These are phyloP conservation scores for Cladosporium sphaerospermum DNA, from an alignment of 2,329 filamentous ascomycete species.

Conservation along the genomic window DNA sequence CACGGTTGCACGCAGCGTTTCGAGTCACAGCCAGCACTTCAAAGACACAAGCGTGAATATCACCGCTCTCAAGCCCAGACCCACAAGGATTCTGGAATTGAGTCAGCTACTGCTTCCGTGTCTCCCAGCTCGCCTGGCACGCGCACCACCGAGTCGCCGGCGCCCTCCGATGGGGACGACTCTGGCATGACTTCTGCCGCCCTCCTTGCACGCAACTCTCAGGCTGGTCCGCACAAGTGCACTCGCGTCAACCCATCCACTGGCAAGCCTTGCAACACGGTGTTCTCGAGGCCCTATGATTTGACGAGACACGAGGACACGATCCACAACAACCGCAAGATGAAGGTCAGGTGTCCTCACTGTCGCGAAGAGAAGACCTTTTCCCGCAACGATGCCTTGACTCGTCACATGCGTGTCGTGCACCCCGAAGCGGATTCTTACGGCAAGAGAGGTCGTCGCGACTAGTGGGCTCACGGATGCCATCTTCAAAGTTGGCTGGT, in stretches of 20 bases:
- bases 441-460: slow-evolving; percentile 52
- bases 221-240: slow-evolving; percentile 89
- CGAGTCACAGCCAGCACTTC: slow-evolving; percentile 75
- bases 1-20: slow-evolving; percentile 86
- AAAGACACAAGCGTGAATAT: slow-evolving; percentile 92
- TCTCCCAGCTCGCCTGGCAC: slow-evolving; percentile 18
- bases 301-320: slow-evolving; percentile 94
- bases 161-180: slow-evolving; percentile 20
- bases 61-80: slow-evolving; percentile 59
- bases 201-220: slow-evolving; percentile 64
- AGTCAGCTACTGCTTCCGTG: slow-evolving; percentile 30
- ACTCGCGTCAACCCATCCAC: slow-evolving; percentile 91
- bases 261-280: slow-evolving; percentile 85
- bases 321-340: slow-evolving; percentile 89
- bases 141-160: slow-evolving; percentile 26
- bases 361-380: slow-evolving; percentile 98
- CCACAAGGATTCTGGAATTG: slow-evolving; percentile 24
- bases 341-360: slow-evolving; percentile 86
- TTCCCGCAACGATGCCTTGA: slow-evolving; percentile 88
- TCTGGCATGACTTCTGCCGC: slow-evolving; percentile 48
- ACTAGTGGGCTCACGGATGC: not conserved
- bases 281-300: slow-evolving; percentile 95
- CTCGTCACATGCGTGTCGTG: slow-evolving; percentile 87
- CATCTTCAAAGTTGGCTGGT: too few relatives aligned
- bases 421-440: slow-evolving; percentile 76